A percentile compares a stretch with the other conserved stretches of the same genome.
These are phyloP conservation scores for Clarireedia hainanense DNA, from an alignment of 2,329 filamentous ascomycete genomes.

Conservation along the genomic window DNA sequence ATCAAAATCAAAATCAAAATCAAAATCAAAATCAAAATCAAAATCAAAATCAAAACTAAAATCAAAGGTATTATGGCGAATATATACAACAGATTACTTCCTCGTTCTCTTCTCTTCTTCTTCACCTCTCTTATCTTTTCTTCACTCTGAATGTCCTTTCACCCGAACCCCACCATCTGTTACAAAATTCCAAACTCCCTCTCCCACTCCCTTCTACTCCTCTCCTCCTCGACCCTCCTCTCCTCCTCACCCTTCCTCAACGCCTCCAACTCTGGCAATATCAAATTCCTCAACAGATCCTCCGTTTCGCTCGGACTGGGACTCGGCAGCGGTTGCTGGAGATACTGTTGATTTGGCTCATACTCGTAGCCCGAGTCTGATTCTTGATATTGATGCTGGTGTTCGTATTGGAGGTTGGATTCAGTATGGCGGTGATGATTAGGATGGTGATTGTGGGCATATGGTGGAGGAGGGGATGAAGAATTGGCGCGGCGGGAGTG, in stretches of 20 bases:
- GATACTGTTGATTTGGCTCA: background rate
- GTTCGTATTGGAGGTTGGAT: background rate
- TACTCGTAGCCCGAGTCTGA: background rate
- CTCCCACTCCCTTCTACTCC: conserved; percentile 4
- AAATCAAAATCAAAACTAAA: too few species aligned
- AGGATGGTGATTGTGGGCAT: background rate
- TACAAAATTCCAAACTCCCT: conserved; percentile 6
- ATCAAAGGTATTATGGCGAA: too few species aligned
- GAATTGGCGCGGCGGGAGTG: background rate
- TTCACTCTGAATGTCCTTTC: too few species aligned
- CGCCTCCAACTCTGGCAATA: conserved; percentile 4
- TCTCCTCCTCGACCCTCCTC: conserved; percentile 3
- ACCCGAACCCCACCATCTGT: too few species aligned
- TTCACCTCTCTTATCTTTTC: too few species aligned
- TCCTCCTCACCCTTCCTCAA: conserved; percentile 1
- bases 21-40: too few species aligned
- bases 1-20: too few species aligned
- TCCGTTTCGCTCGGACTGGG: conserved; percentile 5
- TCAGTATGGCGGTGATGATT: background rate
- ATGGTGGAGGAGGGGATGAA: background rate
- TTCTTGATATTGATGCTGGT: background rate
- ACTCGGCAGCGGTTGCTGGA: background rate
- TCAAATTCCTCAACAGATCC: conserved; percentile 2
- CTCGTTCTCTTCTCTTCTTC: too few species aligned
- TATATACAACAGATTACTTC: too few species aligned